Evolutionary conservation across 2,329 filamentous ascomycete genomes (phyloP), one percentile per base, ranked within the genome.

Genomic region (Alternaria tenuissima): DNA sequence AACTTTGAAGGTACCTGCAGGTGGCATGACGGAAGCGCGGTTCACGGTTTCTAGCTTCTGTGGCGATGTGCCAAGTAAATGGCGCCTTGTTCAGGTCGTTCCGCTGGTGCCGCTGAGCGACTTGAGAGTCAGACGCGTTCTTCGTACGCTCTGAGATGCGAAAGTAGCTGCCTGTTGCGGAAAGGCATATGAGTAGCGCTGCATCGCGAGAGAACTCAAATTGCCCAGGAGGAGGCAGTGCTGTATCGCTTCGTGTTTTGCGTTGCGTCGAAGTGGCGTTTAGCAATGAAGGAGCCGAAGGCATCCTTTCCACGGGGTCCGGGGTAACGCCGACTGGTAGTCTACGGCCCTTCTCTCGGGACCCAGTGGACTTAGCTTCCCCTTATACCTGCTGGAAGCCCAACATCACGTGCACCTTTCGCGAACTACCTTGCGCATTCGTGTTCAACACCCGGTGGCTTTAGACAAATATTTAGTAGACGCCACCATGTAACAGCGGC

Each of bases 211-310:
- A 38, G 20, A 42, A 42, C 46, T 36, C 30, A 38, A 38, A 22
- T 38, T 12, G 20, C 46, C 32, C 3, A 38, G n/a, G 46, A 26
- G 46, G 46, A 49, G 46, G 46, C 46, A 49, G 30, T 36, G 32
- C 46, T 49, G 46, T 49, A 49, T 49, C 46, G 32, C 46, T n/a
- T 49, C 46, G 14, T 38, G 46, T 49, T 49, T 49, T 38, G 46
- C 24, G 12, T 49, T 34, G 30, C 22, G 46, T 49, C 46, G 20
- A 49, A 18, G 46, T 49, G 46, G 46, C 32, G 46, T 49, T 38
- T 49, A n/a, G 46, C 46, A 49, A 38, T 49, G 46, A 7, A 34
- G 28, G 46, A 36, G 30, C 32, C 32, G 32, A 22, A 24, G 46
- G 30, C 32, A 36, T 36, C 30, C 46, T 26, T 38, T 8, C 46